Conservation (phyloP, 768 basidiomycete species). For the Coprinellus micaceus region DNA sequence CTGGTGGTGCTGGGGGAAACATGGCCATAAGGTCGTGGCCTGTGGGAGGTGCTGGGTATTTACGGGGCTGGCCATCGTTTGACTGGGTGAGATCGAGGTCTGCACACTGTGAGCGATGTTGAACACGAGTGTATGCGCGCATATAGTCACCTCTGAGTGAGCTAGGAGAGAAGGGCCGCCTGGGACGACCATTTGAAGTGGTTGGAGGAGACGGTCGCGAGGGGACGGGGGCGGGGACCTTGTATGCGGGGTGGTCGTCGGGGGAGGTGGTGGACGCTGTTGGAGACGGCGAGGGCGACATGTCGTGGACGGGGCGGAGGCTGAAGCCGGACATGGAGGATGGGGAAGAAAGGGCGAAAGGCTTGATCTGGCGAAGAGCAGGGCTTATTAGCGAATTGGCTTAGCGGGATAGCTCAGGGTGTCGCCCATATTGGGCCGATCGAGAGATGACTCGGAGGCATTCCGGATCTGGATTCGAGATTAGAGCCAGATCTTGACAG, state of each 20-base stretch:
- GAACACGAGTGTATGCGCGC: background rate
- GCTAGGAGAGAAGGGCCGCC: slow-evolving; percentile 61
- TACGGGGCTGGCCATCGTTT: slow-evolving; percentile 46
- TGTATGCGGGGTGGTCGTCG: slow-evolving; percentile 36
- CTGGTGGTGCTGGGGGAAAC: slow-evolving; percentile 70
- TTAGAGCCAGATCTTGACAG: slow-evolving; percentile 5
- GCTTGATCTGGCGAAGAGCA: slow-evolving; percentile 4
- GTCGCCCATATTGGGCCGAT: background rate
- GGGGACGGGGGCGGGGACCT: slow-evolving; percentile 21
- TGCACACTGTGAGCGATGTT: slow-evolving; percentile 21
- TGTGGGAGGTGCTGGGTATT: slow-evolving; percentile 72
- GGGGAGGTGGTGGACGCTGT: slow-evolving; percentile 46
- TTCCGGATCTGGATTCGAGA: slow-evolving; percentile 4
- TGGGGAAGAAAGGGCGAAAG: slow-evolving; percentile 16
- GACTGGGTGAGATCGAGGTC: slow-evolving; percentile 64
- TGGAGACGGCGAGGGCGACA: slow-evolving; percentile 48
- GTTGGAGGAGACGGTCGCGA: slow-evolving; percentile 29
- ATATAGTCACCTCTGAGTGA: slow-evolving; percentile 50
- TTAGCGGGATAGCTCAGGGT: background rate
- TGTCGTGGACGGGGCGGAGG: slow-evolving; percentile 50
- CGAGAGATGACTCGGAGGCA: background rate
- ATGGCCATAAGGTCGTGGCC: slow-evolving; percentile 85
- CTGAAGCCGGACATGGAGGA: slow-evolving; percentile 38
- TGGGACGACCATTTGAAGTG: slow-evolving; percentile 29
- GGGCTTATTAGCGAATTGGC: slow-evolving; percentile 3